Conservation (phyloP, 2,329 filamentous ascomycete species). For the Cercospora brassicicola region DNA sequence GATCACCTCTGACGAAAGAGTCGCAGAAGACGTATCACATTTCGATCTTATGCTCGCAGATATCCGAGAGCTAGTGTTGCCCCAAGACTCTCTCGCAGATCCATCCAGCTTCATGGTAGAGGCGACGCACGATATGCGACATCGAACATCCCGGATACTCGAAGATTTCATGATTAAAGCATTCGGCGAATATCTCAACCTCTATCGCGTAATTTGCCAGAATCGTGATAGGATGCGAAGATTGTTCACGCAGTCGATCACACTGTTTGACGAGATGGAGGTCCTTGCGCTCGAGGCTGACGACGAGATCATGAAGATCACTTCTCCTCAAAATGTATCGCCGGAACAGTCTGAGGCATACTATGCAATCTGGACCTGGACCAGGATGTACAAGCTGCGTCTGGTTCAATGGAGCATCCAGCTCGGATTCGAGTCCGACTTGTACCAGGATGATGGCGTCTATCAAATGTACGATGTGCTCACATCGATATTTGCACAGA, state of each 20-base stretch:
- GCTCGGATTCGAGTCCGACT: conserved; percentile 88
- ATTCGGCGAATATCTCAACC: conserved; percentile 69
- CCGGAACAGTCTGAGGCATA: conserved; percentile 47
- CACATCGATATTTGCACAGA: conserved; percentile 8
- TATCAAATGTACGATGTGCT: conserved; percentile 75
- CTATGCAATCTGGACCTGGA: conserved; percentile 79
- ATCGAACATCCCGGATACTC: conserved; percentile 71
- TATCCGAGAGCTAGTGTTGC: conserved; percentile 73
- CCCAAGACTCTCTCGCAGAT: conserved; percentile 69
- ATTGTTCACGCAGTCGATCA: conserved; percentile 79
- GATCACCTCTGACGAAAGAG: conserved; percentile 71
- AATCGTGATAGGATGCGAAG: conserved; percentile 88
- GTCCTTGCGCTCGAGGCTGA: conserved; percentile 58
- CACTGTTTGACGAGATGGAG: conserved; percentile 82
- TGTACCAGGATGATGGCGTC: conserved; percentile 84
- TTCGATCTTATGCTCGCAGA: conserved; percentile 78
- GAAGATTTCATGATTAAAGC: conserved; percentile 63
- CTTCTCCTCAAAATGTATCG: neutral
- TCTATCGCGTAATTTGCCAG: conserved; percentile 81
- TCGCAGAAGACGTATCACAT: conserved; percentile 64
- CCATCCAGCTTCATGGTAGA: conserved; percentile 75
- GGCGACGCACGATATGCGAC: conserved; percentile 68
- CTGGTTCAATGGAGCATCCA: conserved; percentile 86
- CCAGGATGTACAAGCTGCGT: conserved; percentile 83
- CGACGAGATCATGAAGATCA: conserved; percentile 10